Conservation (phyloP, 441 rosid species). For the Kokia cookei region DNA sequence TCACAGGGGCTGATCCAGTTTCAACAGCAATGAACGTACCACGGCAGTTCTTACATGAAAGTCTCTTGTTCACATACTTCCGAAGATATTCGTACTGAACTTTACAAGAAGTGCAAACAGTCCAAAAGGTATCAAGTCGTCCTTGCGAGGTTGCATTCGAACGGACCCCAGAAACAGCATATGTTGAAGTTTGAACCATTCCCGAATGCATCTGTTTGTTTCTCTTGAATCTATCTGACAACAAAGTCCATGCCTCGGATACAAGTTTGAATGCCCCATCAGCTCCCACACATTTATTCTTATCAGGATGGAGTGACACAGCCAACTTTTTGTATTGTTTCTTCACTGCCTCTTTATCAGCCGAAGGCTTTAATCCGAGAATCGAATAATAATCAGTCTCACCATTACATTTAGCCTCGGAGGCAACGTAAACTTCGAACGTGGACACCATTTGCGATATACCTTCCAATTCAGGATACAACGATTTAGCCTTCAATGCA, state of each 20-base stretch:
- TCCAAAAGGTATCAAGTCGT: conserved; percentile 95
- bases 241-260: conserved; percentile 85
- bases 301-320: conserved; percentile 89
- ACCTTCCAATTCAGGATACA: conserved; percentile 85
- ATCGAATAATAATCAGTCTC: conserved; percentile 72
- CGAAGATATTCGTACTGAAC: conserved; percentile 97
- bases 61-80: conserved; percentile 94
- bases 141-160: conserved; percentile 45
- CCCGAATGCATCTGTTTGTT: conserved; percentile 47
- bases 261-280: conserved; percentile 87
- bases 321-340: conserved; percentile 91
- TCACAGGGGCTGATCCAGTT: conserved; percentile 87
- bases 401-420: conserved; percentile 60
- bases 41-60: conserved; percentile 98
- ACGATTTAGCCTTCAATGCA: conserved; percentile 73
- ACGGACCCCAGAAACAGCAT: conserved; percentile 41
- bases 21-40: conserved; percentile 92
- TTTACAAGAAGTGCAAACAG: conserved; percentile 96
- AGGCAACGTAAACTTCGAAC: conserved; percentile 77
- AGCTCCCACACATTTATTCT: conserved; percentile 91
- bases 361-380: conserved; percentile 89
- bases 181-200: conserved; percentile 53
- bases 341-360: conserved; percentile 79
- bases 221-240: conserved; percentile 68
- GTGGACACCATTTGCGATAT: conserved; percentile 90